Conservation (phyloP, 2,329 filamentous ascomycete genomes). For the Xylaria sp. region DNA sequence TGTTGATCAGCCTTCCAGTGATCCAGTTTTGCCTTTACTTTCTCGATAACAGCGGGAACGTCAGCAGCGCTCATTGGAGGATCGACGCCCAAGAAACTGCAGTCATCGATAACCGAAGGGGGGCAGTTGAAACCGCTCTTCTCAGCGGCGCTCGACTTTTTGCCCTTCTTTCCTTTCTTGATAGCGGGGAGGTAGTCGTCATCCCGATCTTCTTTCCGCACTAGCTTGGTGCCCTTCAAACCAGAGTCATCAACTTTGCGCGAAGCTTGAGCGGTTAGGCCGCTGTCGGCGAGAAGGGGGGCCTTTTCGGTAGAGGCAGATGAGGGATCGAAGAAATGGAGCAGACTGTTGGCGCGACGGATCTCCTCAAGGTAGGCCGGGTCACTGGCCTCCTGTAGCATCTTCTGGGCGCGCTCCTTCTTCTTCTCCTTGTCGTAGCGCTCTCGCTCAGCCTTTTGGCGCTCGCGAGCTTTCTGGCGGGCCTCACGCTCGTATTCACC, state of each 20-base stretch:
- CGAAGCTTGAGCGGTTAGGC: conserved; percentile 80
- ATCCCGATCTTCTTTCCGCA: conserved; percentile 87
- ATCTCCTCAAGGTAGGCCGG: conserved; percentile 95
- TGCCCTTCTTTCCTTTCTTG: conserved; percentile 90
- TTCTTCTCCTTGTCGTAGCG: conserved; percentile 76
- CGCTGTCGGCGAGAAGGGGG: conserved; percentile 71
- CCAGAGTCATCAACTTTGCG: conserved; percentile 86
- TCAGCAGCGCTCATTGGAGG: conserved; percentile 88
- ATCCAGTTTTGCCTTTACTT: conserved; percentile 90
- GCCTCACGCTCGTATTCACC: conserved; percentile 85
- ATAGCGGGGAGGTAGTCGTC: conserved; percentile 85
- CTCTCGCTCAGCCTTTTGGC: conserved; percentile 82
- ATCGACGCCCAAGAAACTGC: conserved; percentile 83
- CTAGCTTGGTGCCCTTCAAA: conserved; percentile 84
- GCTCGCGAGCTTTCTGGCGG: conserved; percentile 79
- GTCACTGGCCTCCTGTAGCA: conserved; percentile 83
- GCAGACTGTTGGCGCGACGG: conserved; percentile 84
- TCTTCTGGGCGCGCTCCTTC: conserved; percentile 78
- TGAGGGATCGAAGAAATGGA: conserved; percentile 89
- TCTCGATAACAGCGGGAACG: conserved; percentile 81
- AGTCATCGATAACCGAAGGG: conserved; percentile 91
- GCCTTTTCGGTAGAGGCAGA: conserved; percentile 73
- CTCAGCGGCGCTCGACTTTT: conserved; percentile 70
- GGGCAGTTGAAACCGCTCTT: conserved; percentile 80
- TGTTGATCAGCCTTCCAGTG: conserved; percentile 93